These are phyloP conservation scores for Zymoseptoria tritici DNA, from an alignment of 2,329 filamentous ascomycete genomes.

Conservation along the genomic window DNA sequence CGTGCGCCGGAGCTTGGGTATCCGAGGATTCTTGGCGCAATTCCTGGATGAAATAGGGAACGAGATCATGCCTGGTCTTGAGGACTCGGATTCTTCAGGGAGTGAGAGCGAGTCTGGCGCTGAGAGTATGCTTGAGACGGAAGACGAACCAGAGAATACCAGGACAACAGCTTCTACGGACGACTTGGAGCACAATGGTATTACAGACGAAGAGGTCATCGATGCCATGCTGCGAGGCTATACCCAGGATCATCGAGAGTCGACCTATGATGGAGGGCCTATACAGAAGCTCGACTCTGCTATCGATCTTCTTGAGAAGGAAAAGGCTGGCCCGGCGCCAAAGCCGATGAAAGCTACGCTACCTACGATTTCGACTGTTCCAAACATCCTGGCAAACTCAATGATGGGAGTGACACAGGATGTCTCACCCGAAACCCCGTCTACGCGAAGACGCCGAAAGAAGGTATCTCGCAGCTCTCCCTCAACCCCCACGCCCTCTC, in stretches of 20 bases:
- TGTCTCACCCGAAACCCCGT: background rate
- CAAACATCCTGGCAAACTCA: background rate
- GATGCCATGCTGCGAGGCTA: background rate
- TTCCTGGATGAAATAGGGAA: conserved; percentile 6
- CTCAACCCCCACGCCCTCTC: background rate
- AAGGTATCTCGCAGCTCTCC: background rate
- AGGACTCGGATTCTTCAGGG: background rate
- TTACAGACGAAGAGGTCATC: background rate
- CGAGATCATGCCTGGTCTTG: conserved; percentile 5
- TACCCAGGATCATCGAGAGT: background rate
- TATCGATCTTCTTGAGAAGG: background rate
- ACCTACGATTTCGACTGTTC: background rate
- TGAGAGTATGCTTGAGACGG: background rate
- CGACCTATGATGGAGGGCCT: background rate
- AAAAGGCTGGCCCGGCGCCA: background rate
- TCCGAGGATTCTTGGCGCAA: background rate
- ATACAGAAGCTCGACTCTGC: conserved; percentile 1
- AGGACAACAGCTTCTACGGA: background rate
- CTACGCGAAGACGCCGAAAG: background rate
- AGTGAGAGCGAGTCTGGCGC: background rate
- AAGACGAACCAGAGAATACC: background rate
- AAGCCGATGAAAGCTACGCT: background rate
- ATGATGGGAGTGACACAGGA: background rate
- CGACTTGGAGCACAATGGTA: background rate
- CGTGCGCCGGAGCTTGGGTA: background rate